These are phyloP conservation scores for Ceratocystis alfenasii DNA, from an alignment of 2,329 filamentous ascomycete species.

Conservation along the genomic window DNA sequence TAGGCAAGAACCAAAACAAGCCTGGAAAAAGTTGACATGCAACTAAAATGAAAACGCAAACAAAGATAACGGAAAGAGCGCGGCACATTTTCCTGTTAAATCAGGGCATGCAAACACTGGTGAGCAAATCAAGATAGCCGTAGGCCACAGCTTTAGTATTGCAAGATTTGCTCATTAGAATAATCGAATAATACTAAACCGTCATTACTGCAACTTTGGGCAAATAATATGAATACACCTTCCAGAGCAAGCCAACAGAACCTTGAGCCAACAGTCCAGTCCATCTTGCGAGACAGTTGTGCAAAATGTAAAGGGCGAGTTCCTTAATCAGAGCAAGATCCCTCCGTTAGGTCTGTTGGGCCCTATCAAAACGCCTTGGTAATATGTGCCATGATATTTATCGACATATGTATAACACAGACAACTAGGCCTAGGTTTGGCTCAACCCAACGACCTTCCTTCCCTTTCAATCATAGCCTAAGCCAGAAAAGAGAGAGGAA, in stretches of 20 bases:
- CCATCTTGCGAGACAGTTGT: not conserved
- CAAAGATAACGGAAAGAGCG: too few relatives aligned
- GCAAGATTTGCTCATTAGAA: not conserved
- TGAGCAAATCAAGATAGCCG: not conserved
- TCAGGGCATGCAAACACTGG: too few relatives aligned
- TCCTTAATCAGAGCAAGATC: too few relatives aligned
- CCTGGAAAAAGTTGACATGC: too few relatives aligned
- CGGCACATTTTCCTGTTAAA: too few relatives aligned
- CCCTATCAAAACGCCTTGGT: conserved; percentile 3
- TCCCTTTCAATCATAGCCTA: too few relatives aligned
- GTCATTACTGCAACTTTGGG: not conserved
- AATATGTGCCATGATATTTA: not conserved
- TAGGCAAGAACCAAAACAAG: too few relatives aligned
- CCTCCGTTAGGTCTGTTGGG: not conserved
- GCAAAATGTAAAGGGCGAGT: not conserved
- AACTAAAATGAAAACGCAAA: too few relatives aligned
- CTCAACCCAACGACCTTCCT: not conserved
- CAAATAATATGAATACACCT: not conserved
- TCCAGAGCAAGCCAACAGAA: not conserved
- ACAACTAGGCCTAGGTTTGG: not conserved
- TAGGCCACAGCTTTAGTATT: not conserved
- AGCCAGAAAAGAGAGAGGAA: too few relatives aligned
- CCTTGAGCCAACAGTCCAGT: not conserved
- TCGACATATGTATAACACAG: too few relatives aligned
- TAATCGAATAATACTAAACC: not conserved